Conservation (phyloP, 2,329 filamentous ascomycete genomes). For the Eurotiales sp. region DNA sequence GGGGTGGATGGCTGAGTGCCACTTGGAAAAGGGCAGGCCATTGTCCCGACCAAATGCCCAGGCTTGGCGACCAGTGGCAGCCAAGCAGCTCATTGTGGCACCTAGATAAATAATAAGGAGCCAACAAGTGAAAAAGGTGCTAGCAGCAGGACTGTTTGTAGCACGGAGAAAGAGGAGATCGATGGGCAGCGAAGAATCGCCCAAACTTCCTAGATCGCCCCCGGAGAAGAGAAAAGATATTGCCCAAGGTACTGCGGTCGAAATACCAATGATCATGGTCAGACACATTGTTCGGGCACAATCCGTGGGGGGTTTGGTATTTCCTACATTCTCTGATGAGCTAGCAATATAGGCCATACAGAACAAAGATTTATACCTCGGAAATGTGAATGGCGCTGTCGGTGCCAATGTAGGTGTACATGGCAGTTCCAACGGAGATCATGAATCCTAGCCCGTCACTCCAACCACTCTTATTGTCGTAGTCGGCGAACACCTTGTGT, state of each 20-base stretch:
- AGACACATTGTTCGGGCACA: conserved; percentile 6
- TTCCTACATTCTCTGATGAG: not conserved
- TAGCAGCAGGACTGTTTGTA: not conserved
- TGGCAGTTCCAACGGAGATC: conserved; percentile 6
- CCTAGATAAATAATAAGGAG: not conserved
- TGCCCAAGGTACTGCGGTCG: conserved; percentile 21
- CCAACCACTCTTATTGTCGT: not conserved
- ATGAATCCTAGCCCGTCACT: not conserved
- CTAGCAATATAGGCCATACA: not conserved
- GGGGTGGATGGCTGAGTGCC: conserved; percentile 22
- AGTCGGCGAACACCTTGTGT: not conserved
- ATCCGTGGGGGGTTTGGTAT: not conserved
- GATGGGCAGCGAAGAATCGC: not conserved
- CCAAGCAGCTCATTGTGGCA: not conserved
- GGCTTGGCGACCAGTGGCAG: conserved; percentile 25
- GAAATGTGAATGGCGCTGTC: conserved; percentile 20
- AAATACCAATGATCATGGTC: conserved; percentile 26
- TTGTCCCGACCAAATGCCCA: conserved; percentile 33
- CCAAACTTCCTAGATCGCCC: not conserved
- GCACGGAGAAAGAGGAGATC: not conserved
- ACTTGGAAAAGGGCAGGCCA: conserved; percentile 23
- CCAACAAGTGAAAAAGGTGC: not conserved
- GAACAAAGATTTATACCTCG: conserved; percentile 11
- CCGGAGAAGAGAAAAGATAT: not conserved
- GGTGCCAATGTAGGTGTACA: conserved; percentile 19